Percentiles rank a stretch among this genome's conserved stretches.
These are phyloP conservation scores for Marchantia paleacea DNA, from an alignment of 225 moss, liverwort and hornwort genomes.

Conservation along the genomic window DNA sequence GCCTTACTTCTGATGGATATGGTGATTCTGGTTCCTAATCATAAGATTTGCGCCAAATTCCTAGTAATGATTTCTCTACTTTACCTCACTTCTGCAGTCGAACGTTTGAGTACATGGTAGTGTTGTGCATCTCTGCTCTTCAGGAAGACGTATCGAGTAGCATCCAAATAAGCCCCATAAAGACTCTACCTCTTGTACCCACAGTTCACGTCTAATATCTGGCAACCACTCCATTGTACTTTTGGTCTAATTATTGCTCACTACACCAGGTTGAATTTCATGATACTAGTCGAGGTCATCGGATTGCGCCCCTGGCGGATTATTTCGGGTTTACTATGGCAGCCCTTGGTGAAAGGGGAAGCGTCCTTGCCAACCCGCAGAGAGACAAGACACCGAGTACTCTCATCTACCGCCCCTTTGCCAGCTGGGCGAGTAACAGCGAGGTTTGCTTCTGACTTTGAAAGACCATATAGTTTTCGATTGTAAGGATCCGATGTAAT, in stretches of 20 bases:
- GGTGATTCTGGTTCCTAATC: no score
- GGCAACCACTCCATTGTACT: no score
- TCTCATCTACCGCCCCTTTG: constrained; percentile 78
- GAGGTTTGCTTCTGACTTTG: constrained; percentile 53
- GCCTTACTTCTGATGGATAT: no score
- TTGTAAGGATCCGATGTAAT: not conserved
- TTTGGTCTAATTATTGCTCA: not conserved
- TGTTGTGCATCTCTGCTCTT: not conserved
- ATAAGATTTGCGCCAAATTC: no score
- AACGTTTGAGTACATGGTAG: no score
- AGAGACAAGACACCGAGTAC: constrained; percentile 80
- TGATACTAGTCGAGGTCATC: constrained; percentile 72
- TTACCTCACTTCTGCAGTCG: no score
- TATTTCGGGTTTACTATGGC: constrained; percentile 96
- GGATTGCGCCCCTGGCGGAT: constrained; percentile 83
- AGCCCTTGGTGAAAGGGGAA: constrained; percentile 73
- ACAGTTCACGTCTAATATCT: not conserved
- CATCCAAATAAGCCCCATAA: not conserved
- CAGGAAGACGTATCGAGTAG: not conserved
- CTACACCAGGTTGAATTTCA: constrained; percentile 82
- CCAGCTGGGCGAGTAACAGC: constrained; percentile 87
- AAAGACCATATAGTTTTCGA: not conserved
- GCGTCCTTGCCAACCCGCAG: constrained; percentile 74
- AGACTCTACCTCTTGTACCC: not conserved
- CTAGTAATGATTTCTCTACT: no score